Evolutionary conservation across 257 asterid species (phyloP), one percentile per base, ranked within the genome.

Genomic region (Penstemon davidsonii): DNA sequence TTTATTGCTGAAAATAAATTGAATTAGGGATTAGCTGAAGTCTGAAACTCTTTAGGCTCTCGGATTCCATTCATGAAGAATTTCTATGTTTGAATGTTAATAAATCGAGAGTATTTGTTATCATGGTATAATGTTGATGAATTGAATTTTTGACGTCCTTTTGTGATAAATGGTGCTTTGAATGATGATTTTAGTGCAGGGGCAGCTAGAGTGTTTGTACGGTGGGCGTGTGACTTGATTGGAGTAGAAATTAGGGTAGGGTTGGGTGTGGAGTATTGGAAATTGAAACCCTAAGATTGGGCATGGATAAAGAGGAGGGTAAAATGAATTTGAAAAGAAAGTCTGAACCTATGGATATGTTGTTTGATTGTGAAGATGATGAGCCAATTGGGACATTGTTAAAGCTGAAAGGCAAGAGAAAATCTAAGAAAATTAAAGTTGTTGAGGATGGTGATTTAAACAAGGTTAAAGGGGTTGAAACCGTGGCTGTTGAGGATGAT

Each of bases 341-440:
- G 84, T 47, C 81, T 13, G 79, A 77, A 78, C 73, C 53, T 60
- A 52, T 56, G 55, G 87, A 70, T 40, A 52, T 60, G 73, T 71
- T 68, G 19, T 71, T 81, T 64, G 91, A 80, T 76, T 86, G 96
- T 0, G 91, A 83, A 19, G 99, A 91, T 42, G 93, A 86, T 72
- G 96, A 88, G 81, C 96, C 90, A 8, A 86, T 94, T 50, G 85
- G 96, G 76, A 61, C 93, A 36, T 85, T 94, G 70, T 70, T 94
- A 49, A 91, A 86, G 90, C 58, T 79, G 73, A 87, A 89, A 68
- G 78, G 84, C 55, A 94, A 81, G 77, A 82, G 73, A 49, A 79
- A 71, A 38, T 58, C 69, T 43, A 93, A 90, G 83, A 89, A 82
- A 78, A 74, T 62, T 64, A 91, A 76, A 85, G 60, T 72, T 70